Evolutionary conservation across 1,284 basidiomycete genomes (phyloP), one percentile per base, ranked within the genome.

Genomic region (Coriolopsis trogii): DNA sequence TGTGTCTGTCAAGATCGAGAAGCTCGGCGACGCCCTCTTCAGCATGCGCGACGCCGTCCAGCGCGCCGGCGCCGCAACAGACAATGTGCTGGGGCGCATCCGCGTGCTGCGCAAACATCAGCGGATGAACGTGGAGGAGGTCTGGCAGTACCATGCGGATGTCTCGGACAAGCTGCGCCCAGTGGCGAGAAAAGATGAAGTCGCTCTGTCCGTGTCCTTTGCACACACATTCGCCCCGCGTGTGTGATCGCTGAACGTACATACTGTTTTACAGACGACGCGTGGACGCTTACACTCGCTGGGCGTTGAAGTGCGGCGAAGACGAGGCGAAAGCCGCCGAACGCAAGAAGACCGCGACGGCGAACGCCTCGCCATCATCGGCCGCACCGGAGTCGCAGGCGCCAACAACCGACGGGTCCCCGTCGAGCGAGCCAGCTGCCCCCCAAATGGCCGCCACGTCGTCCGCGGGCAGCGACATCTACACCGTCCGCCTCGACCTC

Each of bases 401-500:
- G 7, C 31, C 25, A 28, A 15, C 39, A 6, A n/a, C 37, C 18
- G 26, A 48, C 39, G n/a, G n/a, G n/a, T n/a, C n/a, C n/a, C n/a
- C n/a, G n/a, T n/a, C n/a, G n/a, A n/a, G n/a, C n/a, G n/a, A n/a
- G n/a, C n/a, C n/a, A n/a, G n/a, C n/a, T n/a, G n/a, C n/a, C n/a
- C n/a, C n/a, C n/a, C n/a, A n/a, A n/a, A n/a, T n/a, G n/a, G n/a
- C n/a, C n/a, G n/a, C n/a, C n/a, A n/a, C n/a, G n/a, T n/a, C n/a
- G n/a, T n/a, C n/a, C n/a, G n/a, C n/a, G n/a, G n/a, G n/a, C n/a
- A 41, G 41, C 9, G 45, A 48, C 30, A 20, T 53, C n/a, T 55
- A 59, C 47, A 52, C 57, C 12, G 21, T 55, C 18, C 36, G 20
- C 15, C 36, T 59, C 36, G 36, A 53, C 34, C 7, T 61, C 6